These are phyloP conservation scores for Allantophomopsis lycopodina DNA, from an alignment of 2,329 filamentous ascomycete species.

Conservation along the genomic window DNA sequence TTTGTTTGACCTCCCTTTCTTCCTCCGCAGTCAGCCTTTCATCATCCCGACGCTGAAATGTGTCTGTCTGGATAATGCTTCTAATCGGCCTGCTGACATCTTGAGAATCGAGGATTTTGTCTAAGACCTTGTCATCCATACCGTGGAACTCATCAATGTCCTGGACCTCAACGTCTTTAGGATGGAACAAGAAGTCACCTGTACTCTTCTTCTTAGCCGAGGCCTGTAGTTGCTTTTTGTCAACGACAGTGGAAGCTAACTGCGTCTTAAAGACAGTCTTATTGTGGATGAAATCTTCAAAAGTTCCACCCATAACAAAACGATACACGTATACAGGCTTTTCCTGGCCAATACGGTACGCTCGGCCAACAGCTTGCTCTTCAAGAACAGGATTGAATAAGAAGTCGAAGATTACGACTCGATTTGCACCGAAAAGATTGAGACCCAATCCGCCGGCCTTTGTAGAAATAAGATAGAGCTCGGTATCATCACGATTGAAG, in stretches of 20 bases:
- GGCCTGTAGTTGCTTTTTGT: slow-evolving; percentile 65
- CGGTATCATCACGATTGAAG: slow-evolving; percentile 47
- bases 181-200: slow-evolving; percentile 42
- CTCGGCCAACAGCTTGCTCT: slow-evolving; percentile 75
- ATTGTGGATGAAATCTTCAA: slow-evolving; percentile 62
- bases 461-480: slow-evolving; percentile 73
- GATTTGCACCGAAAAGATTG: slow-evolving; percentile 73
- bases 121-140: slow-evolving; percentile 45
- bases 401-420: slow-evolving; percentile 78
- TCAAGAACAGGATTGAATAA: slow-evolving; percentile 70
- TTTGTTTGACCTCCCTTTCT: slow-evolving; percentile 33
- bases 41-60: slow-evolving; percentile 56
- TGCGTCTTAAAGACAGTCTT: slow-evolving; percentile 72
- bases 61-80: slow-evolving; percentile 53
- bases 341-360: slow-evolving; percentile 72
- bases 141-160: slow-evolving; percentile 39
- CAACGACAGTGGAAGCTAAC: slow-evolving; percentile 66
- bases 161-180: slow-evolving; percentile 34
- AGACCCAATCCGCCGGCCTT: slow-evolving; percentile 69
- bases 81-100: slow-evolving; percentile 30
- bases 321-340: slow-evolving; percentile 79
- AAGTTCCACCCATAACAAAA: slow-evolving; percentile 65
- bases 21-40: slow-evolving; percentile 51
- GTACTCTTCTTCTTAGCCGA: slow-evolving; percentile 38
- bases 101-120: slow-evolving; percentile 41